Percentiles rank a stretch among this genome's conserved stretches.
phyloP scores from a whole-genome alignment of 2,329 filamentous ascomycete genomes.

The Epichloe baconii region DNA sequence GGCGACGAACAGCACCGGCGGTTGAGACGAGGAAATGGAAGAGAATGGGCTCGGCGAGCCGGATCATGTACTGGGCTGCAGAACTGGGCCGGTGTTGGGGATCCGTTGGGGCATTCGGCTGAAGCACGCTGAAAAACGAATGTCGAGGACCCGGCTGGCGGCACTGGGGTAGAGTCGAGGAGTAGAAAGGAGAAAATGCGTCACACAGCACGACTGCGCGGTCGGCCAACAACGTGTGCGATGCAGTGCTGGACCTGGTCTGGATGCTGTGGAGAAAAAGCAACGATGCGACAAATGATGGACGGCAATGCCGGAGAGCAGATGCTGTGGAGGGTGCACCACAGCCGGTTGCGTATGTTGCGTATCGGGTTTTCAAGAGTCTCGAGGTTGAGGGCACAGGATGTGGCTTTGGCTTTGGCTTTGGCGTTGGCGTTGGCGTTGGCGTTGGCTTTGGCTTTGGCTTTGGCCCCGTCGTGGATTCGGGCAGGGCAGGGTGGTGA shows the following conservation, averaged over 20 bases:
- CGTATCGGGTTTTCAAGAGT: neutral
- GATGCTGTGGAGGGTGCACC: neutral
- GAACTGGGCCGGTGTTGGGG: constrained; percentile 2
- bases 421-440: no score
- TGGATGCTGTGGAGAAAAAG: neutral
- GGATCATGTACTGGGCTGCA: constrained; percentile 9
- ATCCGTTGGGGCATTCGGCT: constrained; percentile 5
- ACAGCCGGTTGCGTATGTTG: neutral
- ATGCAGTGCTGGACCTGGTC: neutral
- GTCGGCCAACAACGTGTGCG: neutral
- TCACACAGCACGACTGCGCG: constrained; percentile 3
- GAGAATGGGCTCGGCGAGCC: constrained; percentile 6
- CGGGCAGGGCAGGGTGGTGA: constrained; percentile 1
- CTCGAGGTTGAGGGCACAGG: neutral
- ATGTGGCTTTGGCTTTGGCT: neutral
- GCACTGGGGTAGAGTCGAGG: neutral
- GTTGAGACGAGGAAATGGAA: constrained; percentile 9
- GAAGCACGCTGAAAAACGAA: constrained; percentile 1
- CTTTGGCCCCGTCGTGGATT: neutral
- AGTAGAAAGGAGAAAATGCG: constrained; percentile 3
- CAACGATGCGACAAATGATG: neutral
- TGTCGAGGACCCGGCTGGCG: neutral
- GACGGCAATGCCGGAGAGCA: neutral
- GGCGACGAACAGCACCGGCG: constrained; percentile 19
- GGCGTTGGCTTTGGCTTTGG: neutral